These are phyloP conservation scores for Metschnikowia amazonensis DNA, from an alignment of 805 yeast genomes.

Conservation along the genomic window DNA sequence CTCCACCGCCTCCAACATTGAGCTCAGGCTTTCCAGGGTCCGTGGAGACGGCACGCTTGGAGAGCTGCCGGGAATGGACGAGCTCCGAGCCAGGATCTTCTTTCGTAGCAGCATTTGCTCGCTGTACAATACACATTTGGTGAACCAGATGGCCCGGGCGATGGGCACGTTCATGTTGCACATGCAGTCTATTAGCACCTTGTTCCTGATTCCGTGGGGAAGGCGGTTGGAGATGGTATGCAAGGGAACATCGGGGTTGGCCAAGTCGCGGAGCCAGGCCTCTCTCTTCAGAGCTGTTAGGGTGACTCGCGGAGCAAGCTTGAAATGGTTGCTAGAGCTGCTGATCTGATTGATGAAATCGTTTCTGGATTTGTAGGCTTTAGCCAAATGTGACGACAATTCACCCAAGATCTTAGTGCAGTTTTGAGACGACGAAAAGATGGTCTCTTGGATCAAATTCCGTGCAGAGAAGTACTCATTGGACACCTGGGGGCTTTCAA, in stretches of 20 bases:
- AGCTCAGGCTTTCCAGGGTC: slow-evolving; percentile 1
- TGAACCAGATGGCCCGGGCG: slow-evolving; percentile 85
- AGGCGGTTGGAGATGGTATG: slow-evolving; percentile 67
- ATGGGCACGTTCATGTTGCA: slow-evolving; percentile 65
- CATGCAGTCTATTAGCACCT: slow-evolving; percentile 68
- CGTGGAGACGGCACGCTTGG: not conserved
- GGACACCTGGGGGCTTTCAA: slow-evolving; percentile 56
- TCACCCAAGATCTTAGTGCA: slow-evolving; percentile 36
- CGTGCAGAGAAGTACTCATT: slow-evolving; percentile 73
- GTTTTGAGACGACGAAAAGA: slow-evolving; percentile 33
- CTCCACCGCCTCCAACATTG: slow-evolving; percentile 36
- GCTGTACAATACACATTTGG: slow-evolving; percentile 79
- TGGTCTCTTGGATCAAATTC: slow-evolving; percentile 48
- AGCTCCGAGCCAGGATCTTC: slow-evolving; percentile 25
- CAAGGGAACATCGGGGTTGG: slow-evolving; percentile 63
- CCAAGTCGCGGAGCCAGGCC: slow-evolving; percentile 79
- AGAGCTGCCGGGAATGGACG: slow-evolving; percentile 1
- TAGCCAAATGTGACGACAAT: slow-evolving; percentile 36
- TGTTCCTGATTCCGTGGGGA: slow-evolving; percentile 86
- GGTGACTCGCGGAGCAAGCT: slow-evolving; percentile 86
- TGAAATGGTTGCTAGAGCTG: slow-evolving; percentile 43
- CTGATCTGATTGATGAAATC: slow-evolving; percentile 39
- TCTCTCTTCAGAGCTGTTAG: slow-evolving; percentile 83
- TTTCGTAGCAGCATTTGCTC: slow-evolving; percentile 30
- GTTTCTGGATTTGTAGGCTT: slow-evolving; percentile 35